phyloP scores from a whole-genome alignment of 176 grass and related monocot species.

The Poa pratensis region DNA sequence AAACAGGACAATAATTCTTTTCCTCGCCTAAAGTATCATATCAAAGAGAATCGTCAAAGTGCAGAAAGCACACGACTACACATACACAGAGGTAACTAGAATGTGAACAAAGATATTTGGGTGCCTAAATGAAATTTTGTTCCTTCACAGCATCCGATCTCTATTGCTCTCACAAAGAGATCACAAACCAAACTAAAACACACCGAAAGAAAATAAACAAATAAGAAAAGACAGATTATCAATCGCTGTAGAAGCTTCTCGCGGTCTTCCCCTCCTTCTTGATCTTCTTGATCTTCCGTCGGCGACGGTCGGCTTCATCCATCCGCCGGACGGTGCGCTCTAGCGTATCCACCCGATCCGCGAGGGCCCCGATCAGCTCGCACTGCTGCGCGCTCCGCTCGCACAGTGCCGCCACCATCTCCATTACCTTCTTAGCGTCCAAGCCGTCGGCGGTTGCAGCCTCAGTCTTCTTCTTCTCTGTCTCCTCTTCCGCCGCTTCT shows the following conservation, averaged over 20 bases:
- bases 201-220: background rate
- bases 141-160: background rate
- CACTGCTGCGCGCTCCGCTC: conserved; percentile 42
- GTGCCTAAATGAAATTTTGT: too few species aligned
- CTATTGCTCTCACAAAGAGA: background rate
- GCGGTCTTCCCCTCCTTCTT: conserved; percentile 13
- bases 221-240: background rate
- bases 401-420: conserved; percentile 64
- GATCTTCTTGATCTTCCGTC: background rate
- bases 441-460: background rate
- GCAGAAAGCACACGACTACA: too few species aligned
- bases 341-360: conserved; percentile 53
- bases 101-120: too few species aligned
- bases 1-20: too few species aligned
- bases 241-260: conserved; percentile 18
- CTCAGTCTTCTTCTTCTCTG: background rate
- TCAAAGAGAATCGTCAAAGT: too few species aligned
- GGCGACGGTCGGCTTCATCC: conserved; percentile 28
- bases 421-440: conserved; percentile 49
- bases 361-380: conserved; percentile 52
- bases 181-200: background rate
- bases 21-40: too few species aligned
- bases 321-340: conserved; percentile 59
- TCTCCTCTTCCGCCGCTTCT: background rate
- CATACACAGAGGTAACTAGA: too few species aligned